Conservation (phyloP, 164 flowering plant species). For the Liriodendron chinense region DNA sequence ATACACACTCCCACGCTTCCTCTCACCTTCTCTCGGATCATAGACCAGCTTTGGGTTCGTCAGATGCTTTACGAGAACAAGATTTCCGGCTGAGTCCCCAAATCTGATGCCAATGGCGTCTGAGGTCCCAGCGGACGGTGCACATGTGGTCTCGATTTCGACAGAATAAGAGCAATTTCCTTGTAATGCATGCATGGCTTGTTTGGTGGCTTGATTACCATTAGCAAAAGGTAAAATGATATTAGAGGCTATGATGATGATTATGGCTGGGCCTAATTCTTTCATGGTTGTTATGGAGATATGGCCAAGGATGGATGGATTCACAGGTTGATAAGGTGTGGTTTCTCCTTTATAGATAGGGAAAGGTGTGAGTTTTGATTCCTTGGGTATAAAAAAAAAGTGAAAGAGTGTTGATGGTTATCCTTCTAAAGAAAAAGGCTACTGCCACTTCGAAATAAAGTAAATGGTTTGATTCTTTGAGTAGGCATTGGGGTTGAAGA, state of each 20-base stretch:
- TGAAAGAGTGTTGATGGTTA: not conserved
- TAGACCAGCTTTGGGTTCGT: constrained; percentile 14
- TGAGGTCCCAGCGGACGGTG: constrained; percentile 15
- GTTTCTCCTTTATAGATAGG: not conserved
- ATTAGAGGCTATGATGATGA: constrained; percentile 6
- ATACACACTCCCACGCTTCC: constrained; percentile 10
- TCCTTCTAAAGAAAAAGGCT: constrained; percentile 3
- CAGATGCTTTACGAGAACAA: constrained; percentile 16
- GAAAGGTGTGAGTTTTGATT: not conserved
- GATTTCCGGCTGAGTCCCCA: constrained; percentile 15
- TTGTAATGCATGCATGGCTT: not conserved
- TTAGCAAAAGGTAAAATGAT: not conserved
- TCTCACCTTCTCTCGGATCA: constrained; percentile 8
- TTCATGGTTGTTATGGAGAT: not conserved
- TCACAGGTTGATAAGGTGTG: not conserved
- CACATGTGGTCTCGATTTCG: constrained; percentile 21
- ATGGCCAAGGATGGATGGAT: not conserved
- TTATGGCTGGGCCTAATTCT: not conserved
- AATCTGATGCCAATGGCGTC: constrained; percentile 12
- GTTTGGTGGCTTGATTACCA: not conserved
- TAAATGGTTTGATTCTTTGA: no score
- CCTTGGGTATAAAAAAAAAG: not conserved
- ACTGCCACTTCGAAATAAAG: no score
- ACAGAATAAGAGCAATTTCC: constrained; percentile 17
- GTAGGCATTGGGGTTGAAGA: no score